Base-by-base conservation (phyloP, 108 stramenopile species). In the Pseudonitzschia delicatissima region DNA sequence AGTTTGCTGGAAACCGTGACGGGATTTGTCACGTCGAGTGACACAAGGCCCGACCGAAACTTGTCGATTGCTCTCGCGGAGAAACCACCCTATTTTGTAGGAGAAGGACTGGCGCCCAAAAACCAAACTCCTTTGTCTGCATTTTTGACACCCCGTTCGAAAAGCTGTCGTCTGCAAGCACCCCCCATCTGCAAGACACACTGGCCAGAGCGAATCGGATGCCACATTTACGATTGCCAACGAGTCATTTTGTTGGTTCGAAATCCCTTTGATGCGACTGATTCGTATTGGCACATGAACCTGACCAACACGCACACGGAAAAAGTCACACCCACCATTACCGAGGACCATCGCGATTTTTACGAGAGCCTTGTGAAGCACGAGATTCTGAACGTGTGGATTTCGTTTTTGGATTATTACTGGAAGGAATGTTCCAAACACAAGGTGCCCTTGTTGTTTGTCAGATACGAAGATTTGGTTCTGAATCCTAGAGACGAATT, bases 231-330 rank as follows among this genome's bases (percentile, higher is more conserved):
- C 31, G 55, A 57, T 31, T 81, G 72, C 34, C 57, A 68, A n/a
- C 82, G 87, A 8, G 87, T 69, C 8, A 64, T 91, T 28, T 63
- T 99, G 48, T 69, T 99, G 33, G 84, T 98, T 25, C 82, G 98
- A 12, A 99, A 98, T 77, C 98, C 98, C 3, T 99, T 85, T 66
- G 98, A 99, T 90, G 94, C 96, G 45, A 96, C 98, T 65, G 94
- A 96, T 67, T 69, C 73, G n/a, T 96, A 93, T 62, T 92, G 88
- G 88, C 96, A 99, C 81, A 75, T 99, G 80, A 82, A 81, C 40
- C 75, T 92, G 28, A 99, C 98, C 18, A 96, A 97, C 76, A 96
- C 93, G 15, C 98, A 99, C 59, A 92, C 95, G 21, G 57, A 86
- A 58, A 87, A 90, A 26, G 82, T 93, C 35, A 79, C 77, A 1